Base-by-base conservation (phyloP, 306 rosid species). In the Quercus aquifolioides region DNA sequence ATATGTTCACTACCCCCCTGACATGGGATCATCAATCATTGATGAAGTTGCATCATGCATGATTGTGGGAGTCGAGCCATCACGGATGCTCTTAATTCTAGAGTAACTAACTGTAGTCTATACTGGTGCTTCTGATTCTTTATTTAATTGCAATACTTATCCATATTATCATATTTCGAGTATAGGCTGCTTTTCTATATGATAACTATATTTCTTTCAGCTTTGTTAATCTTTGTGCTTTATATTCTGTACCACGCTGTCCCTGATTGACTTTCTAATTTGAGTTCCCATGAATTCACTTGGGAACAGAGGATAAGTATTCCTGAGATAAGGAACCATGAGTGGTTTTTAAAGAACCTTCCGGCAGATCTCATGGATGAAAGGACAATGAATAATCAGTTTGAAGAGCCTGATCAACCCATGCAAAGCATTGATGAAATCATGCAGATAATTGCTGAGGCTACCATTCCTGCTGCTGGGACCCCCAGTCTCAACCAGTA, bases 291-390 rank as follows among this genome's bases (percentile, higher is more conserved):
- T 74, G 23, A 25, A 59, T 3, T 73, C 15, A 65, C 81, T 78
- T 67, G 60, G 63, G 35, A 69, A 72, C 95, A 95, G 99, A 92
- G 97, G 87, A 95, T 95, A 90, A 90, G 69, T 71, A 90, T 91
- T 26, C 94, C 96, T 25, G 97, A 95, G 87, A 95, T 95, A 25
- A 87, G 89, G 80, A 91, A 86, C 82, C 97, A 92, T 8, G 98
- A 95, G 70, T 95, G 99, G 99, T 95, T 95, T 86, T 78, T 91
- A 55, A 91, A 83, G 89, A 92, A 95, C 84, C 96, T 92, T 75
- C 99, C 99, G 4, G 84, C 91, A 71, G 99, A 92, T 87, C 96
- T 92, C 20, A 79, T 84, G 83, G 94, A 89, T 60, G 98, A 88
- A 49, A 91, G 75, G 28, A 74, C 84, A 17, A 72, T 52, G 71